phyloP scores from a whole-genome alignment of 2,329 filamentous ascomycete species.

The Xenoacremonium recifei region DNA sequence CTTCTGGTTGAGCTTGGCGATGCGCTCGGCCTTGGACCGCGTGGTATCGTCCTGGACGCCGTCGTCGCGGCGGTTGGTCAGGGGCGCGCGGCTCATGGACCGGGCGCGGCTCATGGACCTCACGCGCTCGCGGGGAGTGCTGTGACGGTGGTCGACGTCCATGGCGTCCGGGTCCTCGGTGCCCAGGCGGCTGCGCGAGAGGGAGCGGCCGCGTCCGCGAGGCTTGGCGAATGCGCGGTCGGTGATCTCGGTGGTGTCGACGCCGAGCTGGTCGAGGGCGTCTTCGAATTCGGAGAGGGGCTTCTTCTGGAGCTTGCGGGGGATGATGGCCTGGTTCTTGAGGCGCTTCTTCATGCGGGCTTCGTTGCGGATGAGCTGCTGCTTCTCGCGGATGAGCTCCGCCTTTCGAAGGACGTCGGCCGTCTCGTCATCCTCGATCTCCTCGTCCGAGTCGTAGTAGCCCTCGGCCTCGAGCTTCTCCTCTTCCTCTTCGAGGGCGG shows the following conservation, averaged over 20 bases:
- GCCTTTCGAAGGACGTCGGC: constrained; percentile 89
- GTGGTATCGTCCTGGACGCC: constrained; percentile 68
- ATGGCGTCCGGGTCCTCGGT: constrained; percentile 70
- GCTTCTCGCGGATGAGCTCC: constrained; percentile 93
- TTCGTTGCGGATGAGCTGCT: constrained; percentile 87
- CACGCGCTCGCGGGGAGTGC: constrained; percentile 52
- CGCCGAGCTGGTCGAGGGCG: constrained; percentile 79
- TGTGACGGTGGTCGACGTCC: constrained; percentile 61
- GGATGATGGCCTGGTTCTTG: constrained; percentile 95
- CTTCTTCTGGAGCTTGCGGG: constrained; percentile 77
- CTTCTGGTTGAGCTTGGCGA: constrained; percentile 89
- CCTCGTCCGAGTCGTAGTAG: constrained; percentile 83
- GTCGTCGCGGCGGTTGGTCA: constrained; percentile 68
- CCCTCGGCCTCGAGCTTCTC: constrained; percentile 88
- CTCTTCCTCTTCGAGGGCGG: constrained; percentile 91
- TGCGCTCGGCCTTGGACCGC: constrained; percentile 77
- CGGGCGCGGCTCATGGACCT: constrained; percentile 68
- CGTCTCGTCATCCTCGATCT: constrained; percentile 85
- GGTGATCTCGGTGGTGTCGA: constrained; percentile 74
- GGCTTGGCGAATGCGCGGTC: constrained; percentile 67
- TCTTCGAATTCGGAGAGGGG: constrained; percentile 84
- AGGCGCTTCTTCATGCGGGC: constrained; percentile 92
- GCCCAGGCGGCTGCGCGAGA: constrained; percentile 59
- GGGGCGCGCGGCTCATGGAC: constrained; percentile 67
- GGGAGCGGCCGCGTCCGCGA: constrained; percentile 68